Percentiles rank a stretch among this genome's conserved stretches.
Conservation (phyloP, 805 yeast genomes). For the Saccharomycopsis microspora region DNA sequence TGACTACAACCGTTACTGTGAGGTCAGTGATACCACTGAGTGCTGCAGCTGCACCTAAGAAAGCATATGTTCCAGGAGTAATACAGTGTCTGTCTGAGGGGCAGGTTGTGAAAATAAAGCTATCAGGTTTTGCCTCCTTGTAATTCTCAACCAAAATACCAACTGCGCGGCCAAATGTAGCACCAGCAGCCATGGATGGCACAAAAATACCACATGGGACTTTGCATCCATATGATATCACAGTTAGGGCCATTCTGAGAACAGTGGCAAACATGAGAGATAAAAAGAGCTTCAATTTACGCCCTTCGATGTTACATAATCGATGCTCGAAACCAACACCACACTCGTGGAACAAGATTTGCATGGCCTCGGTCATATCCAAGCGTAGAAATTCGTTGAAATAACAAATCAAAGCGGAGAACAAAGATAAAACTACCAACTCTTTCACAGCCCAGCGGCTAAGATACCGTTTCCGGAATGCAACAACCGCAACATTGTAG, state of each 20-base stretch:
- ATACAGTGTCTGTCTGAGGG: conserved; percentile 43
- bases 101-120: conserved; percentile 27
- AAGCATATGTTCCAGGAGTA: conserved; percentile 91
- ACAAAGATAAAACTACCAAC: conserved; percentile 49
- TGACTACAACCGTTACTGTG: conserved; percentile 85
- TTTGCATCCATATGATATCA: conserved; percentile 82
- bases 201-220: conserved; percentile 98
- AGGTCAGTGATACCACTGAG: conserved; percentile 89
- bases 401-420: conserved; percentile 72
- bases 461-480: conserved; percentile 64
- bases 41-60: conserved; percentile 93
- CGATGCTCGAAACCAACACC: conserved; percentile 32
- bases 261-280: conserved; percentile 62
- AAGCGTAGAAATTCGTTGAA: conserved; percentile 69
- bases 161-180: conserved; percentile 81
- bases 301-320: conserved; percentile 28
- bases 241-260: conserved; percentile 58
- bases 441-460: conserved; percentile 53
- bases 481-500: conserved; percentile 64
- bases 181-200: conserved; percentile 96
- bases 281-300: conserved; percentile 20
- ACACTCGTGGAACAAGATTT: conserved; percentile 78
- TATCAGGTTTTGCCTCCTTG: conserved; percentile 23
- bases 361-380: conserved; percentile 97
- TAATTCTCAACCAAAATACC: conserved; percentile 56